Conservation (phyloP, 805 yeast genomes). For the Maudiozyma barnettii region DNA sequence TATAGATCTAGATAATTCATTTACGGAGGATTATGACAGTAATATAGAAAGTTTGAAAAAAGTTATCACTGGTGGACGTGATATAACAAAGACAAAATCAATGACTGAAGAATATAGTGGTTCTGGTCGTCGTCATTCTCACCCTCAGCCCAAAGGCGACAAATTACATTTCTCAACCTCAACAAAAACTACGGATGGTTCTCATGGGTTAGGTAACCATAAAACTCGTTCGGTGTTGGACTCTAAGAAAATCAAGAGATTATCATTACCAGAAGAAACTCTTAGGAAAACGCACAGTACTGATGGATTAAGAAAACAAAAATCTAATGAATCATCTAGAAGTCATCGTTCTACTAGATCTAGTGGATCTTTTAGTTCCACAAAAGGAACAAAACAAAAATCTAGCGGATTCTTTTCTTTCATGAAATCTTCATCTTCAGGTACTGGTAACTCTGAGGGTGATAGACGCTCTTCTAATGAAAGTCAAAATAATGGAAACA, state of each 20-base stretch:
- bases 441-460: background rate
- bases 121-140: background rate
- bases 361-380: background rate
- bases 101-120: slow-evolving; percentile 8
- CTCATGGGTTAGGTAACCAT: slow-evolving; percentile 4
- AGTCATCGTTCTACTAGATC: slow-evolving; percentile 3
- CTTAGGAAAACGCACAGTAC: slow-evolving; percentile 20
- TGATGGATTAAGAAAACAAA: slow-evolving; percentile 9
- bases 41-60: slow-evolving; percentile 17
- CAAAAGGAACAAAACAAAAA: slow-evolving; percentile 6
- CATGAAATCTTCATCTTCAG: slow-evolving; percentile 5
- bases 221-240: background rate
- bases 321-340: slow-evolving; percentile 11
- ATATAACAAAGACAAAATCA: slow-evolving; percentile 5
- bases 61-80: slow-evolving; percentile 15
- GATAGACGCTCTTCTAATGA: too few relatives aligned
- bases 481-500: too few relatives aligned
- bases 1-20: slow-evolving; percentile 12
- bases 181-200: background rate
- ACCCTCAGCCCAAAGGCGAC: background rate
- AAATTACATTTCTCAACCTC: background rate
- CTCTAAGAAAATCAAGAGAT: background rate
- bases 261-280: slow-evolving; percentile 2
- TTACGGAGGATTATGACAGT: slow-evolving; percentile 4
- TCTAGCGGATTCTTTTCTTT: slow-evolving; percentile 10